Base-by-base conservation (phyloP, 2,329 filamentous ascomycete genomes). In the Cladorrhinum sp. region DNA sequence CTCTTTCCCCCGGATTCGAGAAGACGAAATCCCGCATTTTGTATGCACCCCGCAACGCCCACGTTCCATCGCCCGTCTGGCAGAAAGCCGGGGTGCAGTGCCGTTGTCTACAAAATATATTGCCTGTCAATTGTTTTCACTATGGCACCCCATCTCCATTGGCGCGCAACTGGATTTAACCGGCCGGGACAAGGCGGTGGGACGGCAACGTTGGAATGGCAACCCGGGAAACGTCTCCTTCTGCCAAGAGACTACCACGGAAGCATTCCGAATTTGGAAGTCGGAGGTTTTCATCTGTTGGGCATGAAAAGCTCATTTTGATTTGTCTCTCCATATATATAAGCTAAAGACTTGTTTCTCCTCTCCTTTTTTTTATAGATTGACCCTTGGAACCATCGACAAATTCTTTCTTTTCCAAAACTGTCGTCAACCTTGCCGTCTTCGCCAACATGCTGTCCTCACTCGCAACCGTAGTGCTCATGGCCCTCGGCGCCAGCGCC, bases 161-260 rank as follows among this genome's bases (percentile, higher is more conserved):
- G 41, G 41, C n/a, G 41, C 41, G 41, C 41, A 18, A 45, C n/a
- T 10, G 45, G 60, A 25, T 65, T 66, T 66, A 66, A 50, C 64
- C 64, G 61, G 59, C 60, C 60, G 64, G 63, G 63, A 61, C 59
- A 59, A 66, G 64, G 56, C 64, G 64, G 64, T 55, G 58, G n/a
- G 48, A 13, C 59, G 59, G 63, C 50, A 50, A 41, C 13, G 38
- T 41, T 55, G 41, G 58, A 45, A 29, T 20, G 29, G n/a, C 16
- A 52, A 61, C 56, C 59, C 59, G 61, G 63, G 63, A 61, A 62
- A 53, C 50, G 49, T 24, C 36, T 45, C 22, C 22, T 38, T 61
- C 36, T 60, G 63, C 63, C 63, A 66, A 65, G 65, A 16, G 22
- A 48, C 51, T 45, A 50, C 50, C 51, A 55, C 63, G 60, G 65